Evolutionary conservation across 164 flowering plant genomes (phyloP), one percentile per base, ranked within the genome.

Genomic region (Stephania japonica): DNA sequence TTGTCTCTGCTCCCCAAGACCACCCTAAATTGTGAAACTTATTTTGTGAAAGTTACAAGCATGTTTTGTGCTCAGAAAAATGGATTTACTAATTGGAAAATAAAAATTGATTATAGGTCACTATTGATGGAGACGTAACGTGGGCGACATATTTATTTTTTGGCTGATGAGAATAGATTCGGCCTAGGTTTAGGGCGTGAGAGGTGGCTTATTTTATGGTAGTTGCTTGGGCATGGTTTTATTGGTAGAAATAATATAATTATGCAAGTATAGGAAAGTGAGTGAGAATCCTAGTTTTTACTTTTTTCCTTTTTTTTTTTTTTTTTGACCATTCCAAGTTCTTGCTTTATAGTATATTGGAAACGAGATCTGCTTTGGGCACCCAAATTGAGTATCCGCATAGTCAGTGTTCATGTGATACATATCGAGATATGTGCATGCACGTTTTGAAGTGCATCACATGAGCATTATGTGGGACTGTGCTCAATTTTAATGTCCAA

Each of bases 171-270:
- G n/a, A 19, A 21, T 68, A 42, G 14, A n/a, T 68, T 43, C 44
- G 38, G 24, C 32, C 62, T 47, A 69, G 62, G 71, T 49, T 69
- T 69, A 49, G 62, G 71, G n/a, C 71, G 42, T 25, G 61, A 69
- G 38, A 38, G 18, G 16, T 68, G 56, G 38, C 50, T 18, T 21
- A 67, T 67, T 18, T 67, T 42, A 19, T 67, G 47, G 23, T 67
- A 67, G 69, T 65, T 27, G 42, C 49, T 65, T 27, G 42, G 18
- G 42, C n/a, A 11, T 42, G 69, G 41, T 67, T 67, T 42, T 42
- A 10, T 42, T 42, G n/a, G 13, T 42, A 9, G 42, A 68, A 27
- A 8, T 0, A n/a, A 56, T 18, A 16, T 32, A 32, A 32, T 32
- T 32, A 32, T 32, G 38, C 2, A 12, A 24, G n/a, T 65, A 13